Conservation (phyloP, 352 stramenopile species). For the Pythium phragmiticola region DNA sequence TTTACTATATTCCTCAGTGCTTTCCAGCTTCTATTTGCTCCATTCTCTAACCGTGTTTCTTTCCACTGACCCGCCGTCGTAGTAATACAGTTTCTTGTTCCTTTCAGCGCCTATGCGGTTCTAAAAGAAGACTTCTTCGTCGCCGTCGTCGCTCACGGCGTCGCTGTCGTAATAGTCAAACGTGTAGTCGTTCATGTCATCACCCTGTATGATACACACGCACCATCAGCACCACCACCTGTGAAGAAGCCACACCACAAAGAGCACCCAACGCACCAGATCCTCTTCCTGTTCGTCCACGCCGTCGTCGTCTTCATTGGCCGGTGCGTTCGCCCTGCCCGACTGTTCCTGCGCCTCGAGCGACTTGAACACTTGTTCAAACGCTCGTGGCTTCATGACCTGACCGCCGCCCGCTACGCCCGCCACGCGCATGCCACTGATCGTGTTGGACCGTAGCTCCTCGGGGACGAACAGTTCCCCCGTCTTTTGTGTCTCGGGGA, state of each 20-base stretch:
- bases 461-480: slow-evolving; percentile 64
- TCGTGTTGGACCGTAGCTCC: slow-evolving; percentile 56
- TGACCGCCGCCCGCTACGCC: slow-evolving; percentile 24
- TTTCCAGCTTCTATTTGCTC: too few relatives aligned
- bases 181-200: slow-evolving; percentile 83
- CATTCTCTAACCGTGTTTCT: too few relatives aligned
- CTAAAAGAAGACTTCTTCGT: slow-evolving; percentile 80
- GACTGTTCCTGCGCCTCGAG: slow-evolving; percentile 68
- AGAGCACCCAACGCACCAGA: slow-evolving; percentile 27
- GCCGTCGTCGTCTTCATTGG: slow-evolving; percentile 52
- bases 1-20: not conserved
- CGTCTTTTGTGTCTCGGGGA: slow-evolving; percentile 52
- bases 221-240: not conserved
- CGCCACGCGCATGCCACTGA: slow-evolving; percentile 40
- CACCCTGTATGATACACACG: slow-evolving; percentile 26
- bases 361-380: slow-evolving; percentile 70
- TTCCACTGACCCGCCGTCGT: not conserved
- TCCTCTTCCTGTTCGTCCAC: slow-evolving; percentile 68
- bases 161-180: slow-evolving; percentile 83
- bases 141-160: slow-evolving; percentile 58
- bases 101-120: not conserved
- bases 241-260: not conserved
- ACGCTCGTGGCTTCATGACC: slow-evolving; percentile 68
- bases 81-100: slow-evolving; percentile 1
- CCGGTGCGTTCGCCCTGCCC: slow-evolving; percentile 46